These are phyloP conservation scores for Saccharomyces paradoxus DNA, from an alignment of 805 yeast genomes.

Conservation along the genomic window DNA sequence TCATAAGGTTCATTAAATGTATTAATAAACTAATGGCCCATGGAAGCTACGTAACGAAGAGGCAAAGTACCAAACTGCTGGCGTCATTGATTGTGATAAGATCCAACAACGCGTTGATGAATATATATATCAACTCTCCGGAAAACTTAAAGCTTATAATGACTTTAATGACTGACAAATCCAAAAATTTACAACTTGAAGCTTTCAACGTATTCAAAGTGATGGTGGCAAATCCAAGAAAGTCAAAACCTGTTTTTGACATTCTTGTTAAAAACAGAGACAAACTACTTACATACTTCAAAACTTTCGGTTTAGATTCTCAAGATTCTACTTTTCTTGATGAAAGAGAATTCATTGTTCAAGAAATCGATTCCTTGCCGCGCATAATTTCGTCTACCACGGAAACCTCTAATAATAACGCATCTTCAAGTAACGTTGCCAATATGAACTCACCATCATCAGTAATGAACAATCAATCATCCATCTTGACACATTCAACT, in stretches of 20 bases:
- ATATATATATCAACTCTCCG: slow-evolving; percentile 68
- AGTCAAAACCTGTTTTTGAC: slow-evolving; percentile 70
- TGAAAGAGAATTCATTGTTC: slow-evolving; percentile 73
- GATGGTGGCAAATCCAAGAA: slow-evolving; percentile 92
- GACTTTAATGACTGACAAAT: slow-evolving; percentile 80
- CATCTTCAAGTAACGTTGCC: not conserved
- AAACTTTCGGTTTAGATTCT: slow-evolving; percentile 50
- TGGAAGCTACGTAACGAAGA: slow-evolving; percentile 81
- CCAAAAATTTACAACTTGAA: slow-evolving; percentile 81
- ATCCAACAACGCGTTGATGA: slow-evolving; percentile 64
- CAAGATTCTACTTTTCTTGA: slow-evolving; percentile 58
- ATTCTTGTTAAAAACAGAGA: slow-evolving; percentile 77
- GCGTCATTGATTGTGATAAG: slow-evolving; percentile 64
- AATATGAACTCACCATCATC: not conserved
- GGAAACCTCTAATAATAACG: slow-evolving; percentile 2
- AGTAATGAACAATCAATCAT: not conserved
- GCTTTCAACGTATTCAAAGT: slow-evolving; percentile 91
- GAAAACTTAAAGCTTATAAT: slow-evolving; percentile 79
- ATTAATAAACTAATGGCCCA: slow-evolving; percentile 68
- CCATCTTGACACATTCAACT: not conserved
- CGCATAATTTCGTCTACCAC: slow-evolving; percentile 37
- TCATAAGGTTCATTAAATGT: slow-evolving; percentile 47
- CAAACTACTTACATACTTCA: slow-evolving; percentile 62
- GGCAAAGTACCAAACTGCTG: slow-evolving; percentile 77
- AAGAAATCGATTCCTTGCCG: slow-evolving; percentile 65